These are phyloP conservation scores for Mucor velutinosus DNA, from an alignment of 371 early-diverging fungal genomes.

Conservation along the genomic window DNA sequence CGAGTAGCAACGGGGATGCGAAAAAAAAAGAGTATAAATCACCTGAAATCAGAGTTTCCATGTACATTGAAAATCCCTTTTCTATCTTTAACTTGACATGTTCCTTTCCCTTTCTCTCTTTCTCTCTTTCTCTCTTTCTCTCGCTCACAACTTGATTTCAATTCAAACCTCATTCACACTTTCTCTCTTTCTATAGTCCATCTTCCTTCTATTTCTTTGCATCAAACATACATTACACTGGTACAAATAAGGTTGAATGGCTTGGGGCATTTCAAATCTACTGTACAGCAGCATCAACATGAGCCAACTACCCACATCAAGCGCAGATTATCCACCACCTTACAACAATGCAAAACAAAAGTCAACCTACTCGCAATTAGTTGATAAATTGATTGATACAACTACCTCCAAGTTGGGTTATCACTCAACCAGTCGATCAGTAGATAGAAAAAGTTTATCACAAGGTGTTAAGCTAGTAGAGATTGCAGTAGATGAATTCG, in stretches of 20 bases:
- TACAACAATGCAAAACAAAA: not conserved
- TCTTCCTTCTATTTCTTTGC: too few species aligned
- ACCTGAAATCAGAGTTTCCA: not conserved
- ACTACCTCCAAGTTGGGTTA: not conserved
- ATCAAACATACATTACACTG: too few species aligned
- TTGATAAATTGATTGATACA: not conserved
- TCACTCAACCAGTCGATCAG: not conserved
- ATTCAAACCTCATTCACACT: not conserved
- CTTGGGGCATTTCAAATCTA: not conserved
- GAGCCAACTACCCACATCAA: not conserved
- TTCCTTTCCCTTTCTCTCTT: not conserved
- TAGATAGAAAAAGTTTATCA: conserved; percentile 44
- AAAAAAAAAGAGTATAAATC: not conserved
- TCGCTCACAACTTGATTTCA: not conserved
- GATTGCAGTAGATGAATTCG: conserved; percentile 59
- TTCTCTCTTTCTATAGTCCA: too few species aligned
- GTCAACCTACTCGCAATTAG: not conserved
- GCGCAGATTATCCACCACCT: not conserved
- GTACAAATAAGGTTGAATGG: not conserved
- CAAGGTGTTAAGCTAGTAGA: conserved; percentile 56
- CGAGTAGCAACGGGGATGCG: too few species aligned
- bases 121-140: not conserved
- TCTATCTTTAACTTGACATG: not conserved
- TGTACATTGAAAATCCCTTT: not conserved
- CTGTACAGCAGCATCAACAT: not conserved